These are phyloP conservation scores for Leucoagaricus sp. DNA, from an alignment of 1,284 basidiomycete species.

Conservation along the genomic window DNA sequence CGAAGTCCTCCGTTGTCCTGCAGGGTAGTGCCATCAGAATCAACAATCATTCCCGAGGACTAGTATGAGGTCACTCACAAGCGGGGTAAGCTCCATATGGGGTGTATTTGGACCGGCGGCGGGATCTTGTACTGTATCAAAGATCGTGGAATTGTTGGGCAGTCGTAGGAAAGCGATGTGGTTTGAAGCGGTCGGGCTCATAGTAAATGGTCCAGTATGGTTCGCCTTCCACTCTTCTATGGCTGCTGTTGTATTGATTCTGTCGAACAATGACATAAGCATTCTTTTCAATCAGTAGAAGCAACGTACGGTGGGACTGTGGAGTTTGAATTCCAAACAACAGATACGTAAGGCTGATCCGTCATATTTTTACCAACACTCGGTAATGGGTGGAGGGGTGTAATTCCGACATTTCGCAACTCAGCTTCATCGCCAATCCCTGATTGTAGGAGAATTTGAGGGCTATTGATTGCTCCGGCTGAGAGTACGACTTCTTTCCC, in stretches of 20 bases:
- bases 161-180: slow-evolving; percentile 21
- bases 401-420: slow-evolving; percentile 18
- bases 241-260: slow-evolving; percentile 9
- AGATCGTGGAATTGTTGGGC: neutral
- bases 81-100: slow-evolving; percentile 24
- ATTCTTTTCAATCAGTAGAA: neutral
- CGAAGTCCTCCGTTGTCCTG: slow-evolving; percentile 6
- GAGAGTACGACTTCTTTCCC: slow-evolving; percentile 25
- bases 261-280: neutral
- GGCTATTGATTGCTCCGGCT: slow-evolving; percentile 23
- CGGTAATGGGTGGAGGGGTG: slow-evolving; percentile 19
- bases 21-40: neutral
- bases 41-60: too few relatives aligned
- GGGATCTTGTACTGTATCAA: slow-evolving; percentile 17
- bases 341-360: slow-evolving; percentile 8
- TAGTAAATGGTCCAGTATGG: slow-evolving; percentile 20
- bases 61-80: slow-evolving; percentile 16
- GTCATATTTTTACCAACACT: slow-evolving; percentile 20
- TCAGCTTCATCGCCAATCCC: slow-evolving; percentile 21
- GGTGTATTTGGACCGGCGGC: slow-evolving; percentile 24
- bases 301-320: slow-evolving; percentile 1
- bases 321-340: neutral
- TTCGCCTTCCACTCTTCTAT: slow-evolving; percentile 19
- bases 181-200: slow-evolving; percentile 14
- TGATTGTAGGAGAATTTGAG: slow-evolving; percentile 24